These are phyloP conservation scores for Tolypocladium tropicale DNA, from an alignment of 2,329 filamentous ascomycete genomes.

Conservation along the genomic window DNA sequence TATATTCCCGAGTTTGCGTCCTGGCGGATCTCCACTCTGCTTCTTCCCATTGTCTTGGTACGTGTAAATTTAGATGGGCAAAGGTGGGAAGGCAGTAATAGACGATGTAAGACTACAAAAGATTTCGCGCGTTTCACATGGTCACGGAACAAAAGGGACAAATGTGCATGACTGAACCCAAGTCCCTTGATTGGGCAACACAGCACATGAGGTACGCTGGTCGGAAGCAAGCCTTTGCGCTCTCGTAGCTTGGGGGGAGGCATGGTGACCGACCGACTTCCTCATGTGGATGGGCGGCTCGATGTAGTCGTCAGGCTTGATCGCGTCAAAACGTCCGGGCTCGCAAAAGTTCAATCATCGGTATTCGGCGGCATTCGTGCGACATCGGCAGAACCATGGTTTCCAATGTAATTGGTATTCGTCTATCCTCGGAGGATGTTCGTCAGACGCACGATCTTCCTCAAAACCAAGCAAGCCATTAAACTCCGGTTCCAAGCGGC, in stretches of 20 bases:
- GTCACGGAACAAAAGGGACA: neutral
- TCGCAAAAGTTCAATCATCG: neutral
- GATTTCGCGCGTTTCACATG: neutral
- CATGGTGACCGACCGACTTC: neutral
- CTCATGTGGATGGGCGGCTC: neutral
- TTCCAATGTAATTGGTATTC: conserved; percentile 30
- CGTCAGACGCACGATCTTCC: conserved; percentile 31
- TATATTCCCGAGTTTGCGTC: conserved; percentile 23
- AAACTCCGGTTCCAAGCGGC: conserved; percentile 36
- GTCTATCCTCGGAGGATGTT: conserved; percentile 32
- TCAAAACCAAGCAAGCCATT: conserved; percentile 33
- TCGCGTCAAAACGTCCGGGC: neutral
- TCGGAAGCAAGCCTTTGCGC: neutral
- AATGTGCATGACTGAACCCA: neutral
- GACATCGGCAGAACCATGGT: neutral
- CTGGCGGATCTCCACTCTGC: conserved; percentile 30
- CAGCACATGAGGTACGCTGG: neutral
- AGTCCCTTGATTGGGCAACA: neutral
- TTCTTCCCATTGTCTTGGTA: conserved; percentile 28
- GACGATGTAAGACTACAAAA: conserved; percentile 8
- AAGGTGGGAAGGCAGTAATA: conserved; percentile 19
- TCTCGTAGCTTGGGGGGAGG: neutral
- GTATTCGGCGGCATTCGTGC: neutral
- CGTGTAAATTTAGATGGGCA: conserved; percentile 25
- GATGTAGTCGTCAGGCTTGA: neutral